Evolutionary conservation across 176 grass and related monocot species (phyloP).

Genomic region (Lolium perenne): DNA sequence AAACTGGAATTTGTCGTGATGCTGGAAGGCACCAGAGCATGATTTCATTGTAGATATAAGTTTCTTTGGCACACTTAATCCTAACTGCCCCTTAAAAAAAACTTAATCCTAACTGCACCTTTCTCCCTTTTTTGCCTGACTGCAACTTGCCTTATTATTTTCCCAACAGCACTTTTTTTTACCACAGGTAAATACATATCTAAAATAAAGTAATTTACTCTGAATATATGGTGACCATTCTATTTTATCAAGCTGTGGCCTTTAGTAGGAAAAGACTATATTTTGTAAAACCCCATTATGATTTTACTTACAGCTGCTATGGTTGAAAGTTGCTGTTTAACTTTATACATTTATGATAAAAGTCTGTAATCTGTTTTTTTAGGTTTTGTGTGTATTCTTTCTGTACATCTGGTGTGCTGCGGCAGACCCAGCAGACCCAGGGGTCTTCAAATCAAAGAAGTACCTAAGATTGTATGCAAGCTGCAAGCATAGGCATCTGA

Average conservation of each 20-base stretch:
- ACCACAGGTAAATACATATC: not conserved
- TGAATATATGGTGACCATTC: not conserved
- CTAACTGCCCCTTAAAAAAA: not conserved
- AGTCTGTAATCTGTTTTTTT: slow-evolving; percentile 22
- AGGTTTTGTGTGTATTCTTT: slow-evolving; percentile 94
- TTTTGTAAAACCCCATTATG: not conserved
- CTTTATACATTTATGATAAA: slow-evolving; percentile 13
- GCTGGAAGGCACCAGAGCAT: slow-evolving; percentile 1
- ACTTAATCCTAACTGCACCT: not conserved
- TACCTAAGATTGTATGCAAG: slow-evolving; percentile 69
- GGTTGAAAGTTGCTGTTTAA: not conserved
- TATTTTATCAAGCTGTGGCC: not conserved
- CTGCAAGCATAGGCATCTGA: slow-evolving; percentile 43
- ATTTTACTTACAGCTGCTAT: slow-evolving; percentile 4
- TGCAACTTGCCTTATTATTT: slow-evolving; percentile 2
- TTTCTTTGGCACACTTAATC: slow-evolving; percentile 20
- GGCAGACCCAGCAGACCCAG: slow-evolving; percentile 84
- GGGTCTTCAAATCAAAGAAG: slow-evolving; percentile 96
- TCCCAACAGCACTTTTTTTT: not conserved
- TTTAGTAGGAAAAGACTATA: not conserved
- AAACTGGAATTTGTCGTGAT: slow-evolving; percentile 19
- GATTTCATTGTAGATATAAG: not conserved
- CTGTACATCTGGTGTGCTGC: slow-evolving; percentile 96
- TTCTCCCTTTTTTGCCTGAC: not conserved
- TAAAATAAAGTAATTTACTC: not conserved